Percentiles rank a stretch among this genome's conserved stretches.
Conservation (phyloP, 805 yeast genomes). For the Wickerhamomyces pijperi region DNA sequence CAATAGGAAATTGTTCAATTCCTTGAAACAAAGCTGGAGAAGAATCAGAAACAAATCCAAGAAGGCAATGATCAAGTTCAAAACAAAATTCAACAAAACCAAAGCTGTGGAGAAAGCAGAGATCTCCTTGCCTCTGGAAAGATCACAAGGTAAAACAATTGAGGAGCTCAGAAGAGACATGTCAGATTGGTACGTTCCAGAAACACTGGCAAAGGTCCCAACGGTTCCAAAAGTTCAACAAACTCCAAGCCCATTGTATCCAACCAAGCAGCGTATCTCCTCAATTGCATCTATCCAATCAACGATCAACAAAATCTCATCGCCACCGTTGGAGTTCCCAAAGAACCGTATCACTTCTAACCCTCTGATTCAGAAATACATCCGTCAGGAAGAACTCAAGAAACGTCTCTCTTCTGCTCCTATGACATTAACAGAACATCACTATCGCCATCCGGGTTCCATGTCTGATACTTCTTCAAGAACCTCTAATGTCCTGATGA, state of each 20-base stretch:
- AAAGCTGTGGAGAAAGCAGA: conserved; percentile 4
- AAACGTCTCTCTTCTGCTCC: background rate
- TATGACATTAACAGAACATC: background rate
- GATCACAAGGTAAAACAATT: conserved; percentile 14
- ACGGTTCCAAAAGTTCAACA: no score
- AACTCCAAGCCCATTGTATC: no score
- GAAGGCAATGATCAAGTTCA: conserved; percentile 12
- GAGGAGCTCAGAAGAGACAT: conserved; percentile 18
- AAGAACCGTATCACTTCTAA: background rate
- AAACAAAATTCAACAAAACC: conserved; percentile 2
- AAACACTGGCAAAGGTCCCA: background rate
- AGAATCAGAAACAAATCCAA: conserved; percentile 19
- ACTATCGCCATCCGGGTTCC: background rate
- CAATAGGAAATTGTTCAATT: conserved; percentile 14
- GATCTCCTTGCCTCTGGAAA: conserved; percentile 13
- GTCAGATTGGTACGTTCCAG: conserved; percentile 11
- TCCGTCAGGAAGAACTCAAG: background rate
- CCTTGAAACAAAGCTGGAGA: conserved; percentile 15
- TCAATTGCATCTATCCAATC: background rate
- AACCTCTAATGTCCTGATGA: background rate
- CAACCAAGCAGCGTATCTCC: background rate
- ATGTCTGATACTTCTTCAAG: background rate
- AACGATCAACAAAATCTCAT: background rate
- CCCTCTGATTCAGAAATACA: background rate
- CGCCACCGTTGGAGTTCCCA: background rate